phyloP scores from a whole-genome alignment of 106 monocot genomes.

The Acorus calamus region DNA sequence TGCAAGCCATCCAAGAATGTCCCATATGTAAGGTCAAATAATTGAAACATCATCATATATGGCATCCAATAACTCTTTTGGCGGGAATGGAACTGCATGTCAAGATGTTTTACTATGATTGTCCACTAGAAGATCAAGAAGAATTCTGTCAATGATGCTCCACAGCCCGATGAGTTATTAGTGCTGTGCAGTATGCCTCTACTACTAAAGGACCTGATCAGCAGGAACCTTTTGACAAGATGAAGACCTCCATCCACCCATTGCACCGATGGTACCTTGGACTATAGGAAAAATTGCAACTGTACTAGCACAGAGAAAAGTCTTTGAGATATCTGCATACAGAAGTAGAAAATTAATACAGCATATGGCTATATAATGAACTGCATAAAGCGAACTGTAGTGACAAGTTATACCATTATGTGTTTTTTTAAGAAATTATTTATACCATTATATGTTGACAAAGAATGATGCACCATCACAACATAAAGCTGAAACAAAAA shows the following conservation, averaged over 20 bases:
- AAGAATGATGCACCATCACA: conserved; percentile 44
- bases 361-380: too few species aligned
- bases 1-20: conserved; percentile 64
- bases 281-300: conserved; percentile 37
- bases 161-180: conserved; percentile 49
- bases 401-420: too few species aligned
- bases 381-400: too few species aligned
- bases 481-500: conserved; percentile 65
- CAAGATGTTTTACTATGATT: conserved; percentile 10
- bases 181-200: conserved; percentile 51
- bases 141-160: conserved; percentile 61
- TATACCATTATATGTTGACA: conserved; percentile 48
- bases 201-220: conserved; percentile 46
- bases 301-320: conserved; percentile 30
- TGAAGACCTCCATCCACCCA: conserved; percentile 41
- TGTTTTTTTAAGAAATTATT: too few species aligned
- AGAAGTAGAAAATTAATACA: background rate
- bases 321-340: conserved; percentile 49
- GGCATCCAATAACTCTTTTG: conserved; percentile 29
- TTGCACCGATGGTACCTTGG: conserved; percentile 45
- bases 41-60: conserved; percentile 21
- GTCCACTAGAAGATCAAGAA: conserved; percentile 50
- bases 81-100: conserved; percentile 2
- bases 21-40: conserved; percentile 41
- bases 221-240: conserved; percentile 18